These are phyloP conservation scores for Lactarius tabidus DNA, from an alignment of 768 basidiomycete species.

Conservation along the genomic window DNA sequence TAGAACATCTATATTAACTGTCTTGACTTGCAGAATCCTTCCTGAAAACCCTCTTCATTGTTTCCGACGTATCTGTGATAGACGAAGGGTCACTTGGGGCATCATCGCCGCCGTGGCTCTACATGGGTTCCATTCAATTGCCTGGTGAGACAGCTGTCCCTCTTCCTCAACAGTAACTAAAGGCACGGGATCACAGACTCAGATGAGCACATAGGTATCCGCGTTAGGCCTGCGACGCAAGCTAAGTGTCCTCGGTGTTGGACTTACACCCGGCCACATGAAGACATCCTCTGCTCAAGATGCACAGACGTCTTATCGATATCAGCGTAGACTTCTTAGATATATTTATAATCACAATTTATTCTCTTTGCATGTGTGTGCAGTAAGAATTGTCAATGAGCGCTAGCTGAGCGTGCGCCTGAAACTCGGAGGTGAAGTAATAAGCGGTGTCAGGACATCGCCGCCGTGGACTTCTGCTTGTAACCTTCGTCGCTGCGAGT, in stretches of 20 bases:
- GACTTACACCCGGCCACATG: constrained; percentile 57
- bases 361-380: neutral
- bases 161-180: neutral
- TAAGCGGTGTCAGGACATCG: constrained; percentile 5
- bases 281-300: constrained; percentile 58
- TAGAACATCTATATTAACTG: constrained; percentile 1
- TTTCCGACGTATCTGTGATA: constrained; percentile 60
- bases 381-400: neutral
- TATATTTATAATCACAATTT: constrained; percentile 10
- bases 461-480: neutral
- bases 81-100: constrained; percentile 43
- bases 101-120: constrained; percentile 46
- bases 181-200: constrained; percentile 21
- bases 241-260: constrained; percentile 91
- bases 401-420: neutral
- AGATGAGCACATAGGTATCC: constrained; percentile 40
- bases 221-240: constrained; percentile 55
- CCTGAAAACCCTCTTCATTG: constrained; percentile 74
- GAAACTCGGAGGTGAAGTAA: constrained; percentile 2
- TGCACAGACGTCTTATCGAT: constrained; percentile 41
- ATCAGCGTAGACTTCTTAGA: constrained; percentile 11
- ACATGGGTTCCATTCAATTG: constrained; percentile 41
- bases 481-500: constrained; percentile 4
- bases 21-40: constrained; percentile 45
- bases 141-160: constrained; percentile 38